Conservation (phyloP, 1,139 yeast species). For the Lodderomyces pseudojiufengensis region DNA sequence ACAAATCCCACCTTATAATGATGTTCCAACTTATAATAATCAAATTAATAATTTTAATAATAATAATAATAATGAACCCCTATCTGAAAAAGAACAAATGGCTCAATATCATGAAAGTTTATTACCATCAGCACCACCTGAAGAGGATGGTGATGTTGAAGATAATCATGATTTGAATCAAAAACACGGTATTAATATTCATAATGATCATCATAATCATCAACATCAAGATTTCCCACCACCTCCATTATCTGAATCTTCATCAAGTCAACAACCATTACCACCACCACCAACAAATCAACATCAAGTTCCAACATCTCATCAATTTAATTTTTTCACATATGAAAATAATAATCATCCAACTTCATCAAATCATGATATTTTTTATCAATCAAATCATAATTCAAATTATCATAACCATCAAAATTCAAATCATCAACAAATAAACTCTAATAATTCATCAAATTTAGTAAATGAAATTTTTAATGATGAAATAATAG, state of each 20-base stretch:
- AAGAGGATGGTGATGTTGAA: constrained; percentile 20
- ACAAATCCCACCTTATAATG: background rate
- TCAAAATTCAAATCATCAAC: too few species aligned
- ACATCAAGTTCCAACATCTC: constrained; percentile 3
- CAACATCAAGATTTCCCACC: constrained; percentile 1
- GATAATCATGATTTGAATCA: constrained; percentile 1
- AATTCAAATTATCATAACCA: too few species aligned
- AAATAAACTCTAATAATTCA: background rate
- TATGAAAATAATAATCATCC: constrained; percentile 5
- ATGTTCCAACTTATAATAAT: too few species aligned
- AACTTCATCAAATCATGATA: constrained; percentile 4
- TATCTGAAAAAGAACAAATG: constrained; percentile 54
- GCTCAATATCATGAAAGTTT: constrained; percentile 53
- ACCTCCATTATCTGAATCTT: constrained; percentile 3
- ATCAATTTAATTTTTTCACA: constrained; percentile 8
- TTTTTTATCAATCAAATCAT: too few species aligned
- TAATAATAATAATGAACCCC: too few species aligned
- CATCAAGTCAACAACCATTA: constrained; percentile 1
- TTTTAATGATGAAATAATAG: constrained; percentile 17
- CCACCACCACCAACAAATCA: constrained; percentile 1
- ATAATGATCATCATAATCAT: background rate
- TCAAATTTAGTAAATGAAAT: constrained; percentile 8
- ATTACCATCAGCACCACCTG: constrained; percentile 59
- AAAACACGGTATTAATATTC: constrained; percentile 14
- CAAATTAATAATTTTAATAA: too few species aligned